These are phyloP conservation scores for Podaxis sp. DNA, from an alignment of 768 basidiomycete species.

Conservation along the genomic window DNA sequence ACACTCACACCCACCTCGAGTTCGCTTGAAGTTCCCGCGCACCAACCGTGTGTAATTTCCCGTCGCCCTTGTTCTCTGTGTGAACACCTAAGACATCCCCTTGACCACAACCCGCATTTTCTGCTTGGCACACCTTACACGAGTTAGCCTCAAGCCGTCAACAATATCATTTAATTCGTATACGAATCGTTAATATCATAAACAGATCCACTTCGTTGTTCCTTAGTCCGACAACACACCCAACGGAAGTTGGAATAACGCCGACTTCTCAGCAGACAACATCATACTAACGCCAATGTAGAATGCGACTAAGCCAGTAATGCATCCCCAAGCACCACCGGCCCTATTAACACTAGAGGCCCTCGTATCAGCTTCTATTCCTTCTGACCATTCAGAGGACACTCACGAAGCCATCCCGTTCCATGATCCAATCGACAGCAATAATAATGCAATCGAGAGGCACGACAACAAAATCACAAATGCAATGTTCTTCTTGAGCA, in stretches of 20 bases:
- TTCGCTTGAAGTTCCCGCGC: neutral
- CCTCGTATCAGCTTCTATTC: neutral
- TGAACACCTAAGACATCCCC: neutral
- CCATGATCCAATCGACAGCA: conserved; percentile 31
- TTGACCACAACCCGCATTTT: neutral
- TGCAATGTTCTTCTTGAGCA: conserved; percentile 25
- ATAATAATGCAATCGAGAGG: conserved; percentile 27
- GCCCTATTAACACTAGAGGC: conserved; percentile 32
- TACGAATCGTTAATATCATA: too few species aligned
- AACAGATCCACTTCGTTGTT: neutral
- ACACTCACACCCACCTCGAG: too few species aligned
- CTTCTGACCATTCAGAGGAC: neutral
- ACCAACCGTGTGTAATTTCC: neutral
- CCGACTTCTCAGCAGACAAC: conserved; percentile 33
- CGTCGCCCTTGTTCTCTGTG: neutral
- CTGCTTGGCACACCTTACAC: too few species aligned
- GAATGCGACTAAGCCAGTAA: conserved; percentile 43
- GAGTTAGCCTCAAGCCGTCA: too few species aligned
- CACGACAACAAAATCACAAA: conserved; percentile 26
- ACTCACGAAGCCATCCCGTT: conserved; percentile 29
- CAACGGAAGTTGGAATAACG: conserved; percentile 36
- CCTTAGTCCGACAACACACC: conserved; percentile 25
- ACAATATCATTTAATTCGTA: too few species aligned
- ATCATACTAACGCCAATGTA: conserved; percentile 44
- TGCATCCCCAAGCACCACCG: conserved; percentile 41